phyloP scores from a whole-genome alignment of 1,139 yeast genomes.

The Hyphopichia pseudoburtonii region DNA sequence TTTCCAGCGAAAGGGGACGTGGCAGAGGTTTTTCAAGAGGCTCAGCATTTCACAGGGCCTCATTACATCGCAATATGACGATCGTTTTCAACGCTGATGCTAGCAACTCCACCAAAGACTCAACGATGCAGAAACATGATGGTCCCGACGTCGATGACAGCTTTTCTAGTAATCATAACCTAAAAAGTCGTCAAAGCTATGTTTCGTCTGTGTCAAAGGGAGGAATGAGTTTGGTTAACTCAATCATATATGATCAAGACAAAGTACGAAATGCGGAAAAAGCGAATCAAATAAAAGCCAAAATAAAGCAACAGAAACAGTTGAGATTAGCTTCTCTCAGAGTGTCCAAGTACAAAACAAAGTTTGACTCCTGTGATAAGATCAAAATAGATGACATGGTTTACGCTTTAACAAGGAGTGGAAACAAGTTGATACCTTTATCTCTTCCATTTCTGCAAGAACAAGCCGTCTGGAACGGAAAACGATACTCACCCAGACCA shows the following conservation, averaged over 20 bases:
- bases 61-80: slow-evolving; percentile 21
- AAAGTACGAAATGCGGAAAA: slow-evolving; percentile 16
- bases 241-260: slow-evolving; percentile 33
- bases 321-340: slow-evolving; percentile 9
- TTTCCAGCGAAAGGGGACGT: slow-evolving; percentile 10
- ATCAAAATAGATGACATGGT: slow-evolving; percentile 28
- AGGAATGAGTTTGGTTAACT: slow-evolving; percentile 39
- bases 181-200: neutral
- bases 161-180: neutral
- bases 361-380: slow-evolving; percentile 40
- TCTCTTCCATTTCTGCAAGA: slow-evolving; percentile 17
- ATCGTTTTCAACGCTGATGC: slow-evolving; percentile 19
- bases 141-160: neutral
- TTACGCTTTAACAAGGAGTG: slow-evolving; percentile 36
- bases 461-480: slow-evolving; percentile 31
- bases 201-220: slow-evolving; percentile 21
- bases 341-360: slow-evolving; percentile 23
- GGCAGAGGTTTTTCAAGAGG: slow-evolving; percentile 8
- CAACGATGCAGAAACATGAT: neutral
- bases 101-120: neutral
- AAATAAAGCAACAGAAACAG: slow-evolving; percentile 14
- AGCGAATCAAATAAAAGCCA: slow-evolving; percentile 16
- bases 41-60: too few relatives aligned
- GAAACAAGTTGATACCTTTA: slow-evolving; percentile 33
- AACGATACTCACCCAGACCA: slow-evolving; percentile 21